phyloP scores from a whole-genome alignment of 2,329 filamentous ascomycete species.

The Ophiostoma ulmi region DNA sequence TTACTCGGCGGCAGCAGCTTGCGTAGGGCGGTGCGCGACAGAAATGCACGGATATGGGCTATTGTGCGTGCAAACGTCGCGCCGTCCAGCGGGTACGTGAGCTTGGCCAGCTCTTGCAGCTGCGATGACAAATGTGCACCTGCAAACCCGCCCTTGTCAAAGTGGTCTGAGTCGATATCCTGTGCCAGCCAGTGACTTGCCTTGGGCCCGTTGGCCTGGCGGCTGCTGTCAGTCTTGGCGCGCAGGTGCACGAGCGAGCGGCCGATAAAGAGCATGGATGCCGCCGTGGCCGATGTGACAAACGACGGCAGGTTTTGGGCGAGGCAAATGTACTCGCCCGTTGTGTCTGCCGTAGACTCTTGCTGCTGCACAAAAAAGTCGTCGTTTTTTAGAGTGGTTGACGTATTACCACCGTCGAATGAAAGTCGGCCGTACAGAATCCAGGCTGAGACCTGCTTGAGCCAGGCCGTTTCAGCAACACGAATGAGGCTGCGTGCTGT shows the following conservation, averaged over 20 bases:
- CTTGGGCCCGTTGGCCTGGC: slow-evolving; percentile 17
- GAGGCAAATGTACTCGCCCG: slow-evolving; percentile 51
- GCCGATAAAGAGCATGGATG: slow-evolving; percentile 85
- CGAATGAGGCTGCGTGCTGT: slow-evolving; percentile 67
- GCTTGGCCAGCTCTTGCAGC: slow-evolving; percentile 60
- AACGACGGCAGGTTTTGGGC: slow-evolving; percentile 68
- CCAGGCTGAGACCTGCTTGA: slow-evolving; percentile 87
- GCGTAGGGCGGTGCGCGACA: slow-evolving; percentile 80
- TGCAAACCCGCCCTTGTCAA: slow-evolving; percentile 36
- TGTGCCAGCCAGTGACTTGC: slow-evolving; percentile 23
- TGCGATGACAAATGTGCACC: slow-evolving; percentile 54
- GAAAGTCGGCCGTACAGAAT: slow-evolving; percentile 82
- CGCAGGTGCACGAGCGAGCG: slow-evolving; percentile 79
- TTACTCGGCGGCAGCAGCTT: slow-evolving; percentile 71
- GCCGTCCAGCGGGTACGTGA: slow-evolving; percentile 69
- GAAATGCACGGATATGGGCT: slow-evolving; percentile 67
- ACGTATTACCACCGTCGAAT: neutral
- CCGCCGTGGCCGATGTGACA: slow-evolving; percentile 66
- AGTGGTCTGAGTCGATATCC: slow-evolving; percentile 36
- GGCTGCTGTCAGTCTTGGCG: slow-evolving; percentile 18
- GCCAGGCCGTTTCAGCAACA: slow-evolving; percentile 82
- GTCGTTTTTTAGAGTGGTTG: slow-evolving; percentile 33
- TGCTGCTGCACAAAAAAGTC: slow-evolving; percentile 77
- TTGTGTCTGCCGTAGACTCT: slow-evolving; percentile 37
- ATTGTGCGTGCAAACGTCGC: slow-evolving; percentile 67